Evolutionary conservation across 768 basidiomycete genomes (phyloP), one percentile per base, ranked within the genome.

Genomic region (Cystobasidium onofrii): DNA sequence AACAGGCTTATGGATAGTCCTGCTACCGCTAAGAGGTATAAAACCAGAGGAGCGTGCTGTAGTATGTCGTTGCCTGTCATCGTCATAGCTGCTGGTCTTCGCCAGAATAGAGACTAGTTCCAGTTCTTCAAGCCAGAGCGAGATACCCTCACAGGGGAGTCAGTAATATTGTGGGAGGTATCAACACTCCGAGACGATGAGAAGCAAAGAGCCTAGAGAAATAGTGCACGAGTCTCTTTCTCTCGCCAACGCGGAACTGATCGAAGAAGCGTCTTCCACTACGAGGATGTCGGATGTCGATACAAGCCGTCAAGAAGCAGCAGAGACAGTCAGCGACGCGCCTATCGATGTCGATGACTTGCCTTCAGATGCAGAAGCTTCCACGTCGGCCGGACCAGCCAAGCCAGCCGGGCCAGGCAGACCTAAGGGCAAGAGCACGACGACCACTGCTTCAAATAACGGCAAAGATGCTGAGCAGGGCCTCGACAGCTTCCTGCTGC

Each of bases 11-110:
- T 27, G 0, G 70, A 36, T 1, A 50, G 25, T 3, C 17, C 3
- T 27, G 61, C 64, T 1, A 71, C 69, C 2, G 69, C 69, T 27
- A 61, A 7, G 6, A 71, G 50, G 39, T 71, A 71, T 23, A 71
- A 25, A 15, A 29, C 69, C 54, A 71, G 55, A 31, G 69, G 69
- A 33, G 69, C 50, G 61, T 71, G 69, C 54, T 71, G 52, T 9
- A 57, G 33, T 2, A 36, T 25, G 27, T 71, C 52, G 36, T 71
- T 46, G 31, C 17, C 1, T 10, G 52, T 61, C 6, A 39, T 39
- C 39, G 39, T 39, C 39, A 39, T 39, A 39, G 39, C 39, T 15
- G 39, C 6, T 39, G 39, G 39, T 39, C n/a, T 39, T 39, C 39
- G 6, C 15, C 39, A 39, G 39, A n/a, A 39, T 39, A 39, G 39